Percentiles rank a stretch among this genome's conserved stretches.
Conservation (phyloP, 805 yeast species). For the Candida mattraensis region DNA sequence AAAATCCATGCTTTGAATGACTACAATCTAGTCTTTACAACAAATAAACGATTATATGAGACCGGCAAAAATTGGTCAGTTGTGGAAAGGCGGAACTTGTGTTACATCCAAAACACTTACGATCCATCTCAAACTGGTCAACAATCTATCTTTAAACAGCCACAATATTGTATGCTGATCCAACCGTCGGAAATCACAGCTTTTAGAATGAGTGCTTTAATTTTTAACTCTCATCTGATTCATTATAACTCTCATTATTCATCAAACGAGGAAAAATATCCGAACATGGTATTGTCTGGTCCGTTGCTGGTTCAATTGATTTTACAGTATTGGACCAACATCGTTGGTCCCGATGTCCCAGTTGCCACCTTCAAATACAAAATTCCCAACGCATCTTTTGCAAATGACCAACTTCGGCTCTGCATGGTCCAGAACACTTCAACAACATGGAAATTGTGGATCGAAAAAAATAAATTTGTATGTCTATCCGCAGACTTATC, state of each 20-base stretch:
- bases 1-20: slow-evolving; percentile 36
- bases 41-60: slow-evolving; percentile 50
- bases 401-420: slow-evolving; percentile 36
- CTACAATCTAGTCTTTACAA: slow-evolving; percentile 47
- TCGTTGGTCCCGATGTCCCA: slow-evolving; percentile 3
- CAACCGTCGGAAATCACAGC: slow-evolving; percentile 44
- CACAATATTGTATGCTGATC: slow-evolving; percentile 30
- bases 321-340: slow-evolving; percentile 44
- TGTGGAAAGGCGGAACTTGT: slow-evolving; percentile 57
- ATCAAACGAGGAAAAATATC: slow-evolving; percentile 53
- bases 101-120: slow-evolving; percentile 53
- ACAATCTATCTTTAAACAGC: too few species aligned
- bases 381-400: slow-evolving; percentile 50
- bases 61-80: slow-evolving; percentile 28
- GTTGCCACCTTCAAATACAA: slow-evolving; percentile 45
- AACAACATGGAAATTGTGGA: slow-evolving; percentile 28
- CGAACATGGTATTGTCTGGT: slow-evolving; percentile 70
- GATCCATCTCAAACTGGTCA: too few species aligned
- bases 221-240: slow-evolving; percentile 81
- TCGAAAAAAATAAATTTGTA: slow-evolving; percentile 14
- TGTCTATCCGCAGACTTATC: slow-evolving; percentile 21
- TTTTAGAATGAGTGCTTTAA: slow-evolving; percentile 68
- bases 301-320: slow-evolving; percentile 69
- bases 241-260: slow-evolving; percentile 70
- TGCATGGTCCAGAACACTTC: slow-evolving; percentile 17